A percentile compares a stretch with the other conserved stretches of the same genome.
These are phyloP conservation scores for Elsinoe batatas DNA, from an alignment of 2,329 filamentous ascomycete species.

Conservation along the genomic window DNA sequence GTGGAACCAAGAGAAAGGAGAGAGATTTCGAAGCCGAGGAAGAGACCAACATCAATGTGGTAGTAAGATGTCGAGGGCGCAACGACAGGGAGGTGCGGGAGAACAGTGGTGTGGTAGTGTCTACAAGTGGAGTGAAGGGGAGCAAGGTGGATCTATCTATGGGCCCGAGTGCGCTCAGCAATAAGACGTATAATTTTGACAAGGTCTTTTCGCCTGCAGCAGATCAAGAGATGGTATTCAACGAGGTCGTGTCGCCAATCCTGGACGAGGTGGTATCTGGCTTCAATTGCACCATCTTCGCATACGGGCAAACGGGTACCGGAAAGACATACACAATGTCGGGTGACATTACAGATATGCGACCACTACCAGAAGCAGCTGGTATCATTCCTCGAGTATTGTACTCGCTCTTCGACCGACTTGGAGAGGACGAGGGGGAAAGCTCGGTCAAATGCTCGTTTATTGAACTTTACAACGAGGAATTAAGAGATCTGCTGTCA, in stretches of 20 bases:
- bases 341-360: conserved; percentile 87
- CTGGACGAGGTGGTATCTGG: conserved; percentile 73
- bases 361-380: conserved; percentile 79
- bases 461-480: conserved; percentile 97
- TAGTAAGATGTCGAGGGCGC: conserved; percentile 85
- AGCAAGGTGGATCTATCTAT: conserved; percentile 78
- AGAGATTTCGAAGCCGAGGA: conserved; percentile 62
- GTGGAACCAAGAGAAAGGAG: conserved; percentile 70
- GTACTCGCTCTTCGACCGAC: conserved; percentile 74
- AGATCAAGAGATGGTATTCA: conserved; percentile 87
- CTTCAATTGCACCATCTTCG: conserved; percentile 98
- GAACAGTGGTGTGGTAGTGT: conserved; percentile 87
- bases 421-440: conserved; percentile 64
- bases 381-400: conserved; percentile 92
- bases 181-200: conserved; percentile 95
- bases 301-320: conserved; percentile 94
- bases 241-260: conserved; percentile 89
- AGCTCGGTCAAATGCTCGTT: conserved; percentile 95
- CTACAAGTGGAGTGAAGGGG: conserved; percentile 78
- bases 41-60: conserved; percentile 96
- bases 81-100: conserved; percentile 88
- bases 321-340: conserved; percentile 99
- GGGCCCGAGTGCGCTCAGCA: conserved; percentile 83
- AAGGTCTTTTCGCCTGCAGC: conserved; percentile 93
- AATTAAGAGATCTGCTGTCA: conserved; percentile 80